Evolutionary conservation across 2,329 filamentous ascomycete genomes (phyloP).

Genomic region (Pseudocercospora macadamiae): DNA sequence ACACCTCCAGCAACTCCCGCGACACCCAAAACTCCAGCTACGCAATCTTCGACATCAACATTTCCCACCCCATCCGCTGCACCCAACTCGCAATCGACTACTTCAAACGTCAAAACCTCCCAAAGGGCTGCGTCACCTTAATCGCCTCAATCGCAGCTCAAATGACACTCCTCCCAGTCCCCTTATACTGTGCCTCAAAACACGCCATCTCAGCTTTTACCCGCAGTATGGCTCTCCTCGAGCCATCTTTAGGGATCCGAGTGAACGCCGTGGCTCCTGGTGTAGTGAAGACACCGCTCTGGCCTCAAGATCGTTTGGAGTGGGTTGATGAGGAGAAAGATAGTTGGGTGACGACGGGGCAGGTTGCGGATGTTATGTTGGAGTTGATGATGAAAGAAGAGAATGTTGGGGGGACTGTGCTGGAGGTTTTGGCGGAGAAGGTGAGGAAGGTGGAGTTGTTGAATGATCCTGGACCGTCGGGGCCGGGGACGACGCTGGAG

Average conservation of each 20-base stretch:
- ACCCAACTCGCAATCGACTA: conserved; percentile 48
- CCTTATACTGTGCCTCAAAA: background rate
- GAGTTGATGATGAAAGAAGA: conserved; percentile 9
- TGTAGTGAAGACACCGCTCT: conserved; percentile 35
- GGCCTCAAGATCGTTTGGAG: background rate
- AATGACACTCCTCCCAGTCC: background rate
- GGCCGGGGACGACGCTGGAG: background rate
- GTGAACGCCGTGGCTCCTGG: conserved; percentile 32
- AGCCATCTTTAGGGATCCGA: conserved; percentile 21
- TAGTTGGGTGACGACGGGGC: conserved; percentile 5
- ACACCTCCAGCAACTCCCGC: background rate
- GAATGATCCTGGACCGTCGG: background rate
- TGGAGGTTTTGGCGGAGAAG: conserved; percentile 1
- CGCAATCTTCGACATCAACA: conserved; percentile 45
- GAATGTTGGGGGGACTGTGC: conserved; percentile 7
- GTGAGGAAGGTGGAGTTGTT: conserved; percentile 6
- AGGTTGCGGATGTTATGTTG: conserved; percentile 8
- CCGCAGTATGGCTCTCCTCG: background rate
- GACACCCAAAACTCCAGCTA: conserved; percentile 27
- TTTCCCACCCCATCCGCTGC: conserved; percentile 47
- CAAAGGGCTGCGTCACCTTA: background rate
- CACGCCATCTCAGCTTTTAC: background rate
- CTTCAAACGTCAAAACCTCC: conserved; percentile 36
- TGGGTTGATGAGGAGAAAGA: conserved; percentile 4
- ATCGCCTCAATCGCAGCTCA: background rate